These are phyloP conservation scores for Castanopsis chinensis DNA, from an alignment of 306 rosid species.

Conservation along the genomic window DNA sequence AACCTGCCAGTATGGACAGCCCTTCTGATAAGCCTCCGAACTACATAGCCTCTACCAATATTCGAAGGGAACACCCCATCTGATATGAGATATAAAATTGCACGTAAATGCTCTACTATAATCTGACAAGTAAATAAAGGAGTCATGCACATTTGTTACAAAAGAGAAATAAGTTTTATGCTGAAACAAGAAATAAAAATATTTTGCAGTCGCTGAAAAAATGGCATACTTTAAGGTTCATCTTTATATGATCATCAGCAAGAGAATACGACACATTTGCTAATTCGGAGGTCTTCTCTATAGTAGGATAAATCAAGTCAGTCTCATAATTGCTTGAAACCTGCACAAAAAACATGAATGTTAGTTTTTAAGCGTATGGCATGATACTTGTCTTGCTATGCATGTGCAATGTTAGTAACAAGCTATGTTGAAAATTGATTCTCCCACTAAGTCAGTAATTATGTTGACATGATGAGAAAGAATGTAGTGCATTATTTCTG, in stretches of 20 bases:
- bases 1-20: slow-evolving; percentile 89
- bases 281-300: slow-evolving; percentile 67
- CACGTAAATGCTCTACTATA: slow-evolving; percentile 96
- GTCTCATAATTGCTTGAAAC: slow-evolving; percentile 93
- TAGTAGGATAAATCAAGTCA: slow-evolving; percentile 91
- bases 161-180: slow-evolving; percentile 2
- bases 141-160: slow-evolving; percentile 6
- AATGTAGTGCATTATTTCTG: neutral
- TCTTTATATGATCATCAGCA: slow-evolving; percentile 66
- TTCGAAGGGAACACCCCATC: slow-evolving; percentile 94
- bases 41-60: slow-evolving; percentile 90
- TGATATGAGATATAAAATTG: slow-evolving; percentile 85
- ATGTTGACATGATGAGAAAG: slow-evolving; percentile 1
- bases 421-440: neutral
- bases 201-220: slow-evolving; percentile 6
- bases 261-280: slow-evolving; percentile 65
- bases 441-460: neutral
- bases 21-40: slow-evolving; percentile 90
- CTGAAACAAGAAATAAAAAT: slow-evolving; percentile 20
- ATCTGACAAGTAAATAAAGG: slow-evolving; percentile 45
- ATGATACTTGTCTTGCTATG: slow-evolving; percentile 1
- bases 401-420: neutral
- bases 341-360: slow-evolving; percentile 48
- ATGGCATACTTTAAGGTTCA: slow-evolving; percentile 65
- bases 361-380: slow-evolving; percentile 20